phyloP scores from a whole-genome alignment of 2,329 filamentous ascomycete species.

The Colletotrichum falcatum region DNA sequence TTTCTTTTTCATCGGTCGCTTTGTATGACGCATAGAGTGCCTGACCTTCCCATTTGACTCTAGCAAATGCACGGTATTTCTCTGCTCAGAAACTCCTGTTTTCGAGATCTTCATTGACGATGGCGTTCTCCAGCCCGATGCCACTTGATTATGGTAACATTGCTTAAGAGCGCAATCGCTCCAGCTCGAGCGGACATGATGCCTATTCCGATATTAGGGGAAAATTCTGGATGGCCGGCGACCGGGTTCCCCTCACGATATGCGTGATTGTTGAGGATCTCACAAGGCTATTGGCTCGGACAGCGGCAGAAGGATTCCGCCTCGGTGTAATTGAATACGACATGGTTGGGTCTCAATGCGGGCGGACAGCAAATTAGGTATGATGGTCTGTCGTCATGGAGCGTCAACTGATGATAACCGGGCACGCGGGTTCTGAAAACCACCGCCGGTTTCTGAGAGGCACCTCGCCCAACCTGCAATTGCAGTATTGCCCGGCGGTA shows the following conservation, averaged over 20 bases:
- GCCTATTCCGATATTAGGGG: background rate
- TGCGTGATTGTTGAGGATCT: background rate
- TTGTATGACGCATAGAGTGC: slow-evolving; percentile 20
- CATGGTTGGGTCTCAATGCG: background rate
- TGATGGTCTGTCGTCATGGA: background rate
- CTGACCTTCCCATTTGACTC: slow-evolving; percentile 30
- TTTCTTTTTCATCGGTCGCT: background rate
- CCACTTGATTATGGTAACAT: no score
- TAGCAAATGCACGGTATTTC: slow-evolving; percentile 34
- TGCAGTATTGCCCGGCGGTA: no score
- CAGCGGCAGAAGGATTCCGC: background rate
- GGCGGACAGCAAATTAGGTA: background rate
- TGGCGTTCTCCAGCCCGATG: background rate
- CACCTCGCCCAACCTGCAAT: no score
- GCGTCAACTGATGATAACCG: background rate
- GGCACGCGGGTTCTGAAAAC: no score
- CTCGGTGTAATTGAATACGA: background rate
- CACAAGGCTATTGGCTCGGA: background rate
- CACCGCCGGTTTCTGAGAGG: no score
- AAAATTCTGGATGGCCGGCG: background rate
- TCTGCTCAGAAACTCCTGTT: background rate
- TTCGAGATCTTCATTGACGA: slow-evolving; percentile 20
- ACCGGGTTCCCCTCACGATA: slow-evolving; percentile 2
- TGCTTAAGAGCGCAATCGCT: no score
- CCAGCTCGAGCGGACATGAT: no score